These are phyloP conservation scores for Alternaria alternata DNA, from an alignment of 2,329 filamentous ascomycete species.

Conservation along the genomic window DNA sequence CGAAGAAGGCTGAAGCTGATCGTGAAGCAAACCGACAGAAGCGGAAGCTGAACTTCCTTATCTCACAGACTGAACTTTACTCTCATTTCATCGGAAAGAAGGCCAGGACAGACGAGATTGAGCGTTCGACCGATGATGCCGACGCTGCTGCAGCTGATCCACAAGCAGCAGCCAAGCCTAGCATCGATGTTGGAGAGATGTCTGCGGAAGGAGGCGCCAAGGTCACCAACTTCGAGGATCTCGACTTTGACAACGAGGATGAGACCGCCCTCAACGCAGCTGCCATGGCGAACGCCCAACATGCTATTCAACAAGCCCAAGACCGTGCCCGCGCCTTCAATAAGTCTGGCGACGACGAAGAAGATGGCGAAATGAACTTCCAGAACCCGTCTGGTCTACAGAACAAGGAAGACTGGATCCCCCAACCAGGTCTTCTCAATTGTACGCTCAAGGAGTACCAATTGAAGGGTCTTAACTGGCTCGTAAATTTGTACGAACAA, in stretches of 20 bases:
- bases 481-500: constrained; percentile 98
- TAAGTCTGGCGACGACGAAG: constrained; percentile 59
- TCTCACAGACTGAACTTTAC: constrained; percentile 98
- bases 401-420: constrained; percentile 79
- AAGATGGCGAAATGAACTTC: constrained; percentile 99
- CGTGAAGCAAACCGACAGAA: constrained; percentile 97
- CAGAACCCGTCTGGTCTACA: constrained; percentile 96
- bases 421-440: constrained; percentile 91
- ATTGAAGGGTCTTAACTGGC: constrained; percentile 98
- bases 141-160: constrained; percentile 54
- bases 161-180: constrained; percentile 49
- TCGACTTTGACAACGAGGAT: constrained; percentile 95
- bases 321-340: constrained; percentile 94
- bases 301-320: constrained; percentile 92
- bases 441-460: constrained; percentile 98
- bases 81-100: constrained; percentile 99
- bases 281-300: constrained; percentile 94
- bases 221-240: constrained; percentile 91
- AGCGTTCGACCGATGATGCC: constrained; percentile 85
- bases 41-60: constrained; percentile 98
- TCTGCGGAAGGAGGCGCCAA: constrained; percentile 66
- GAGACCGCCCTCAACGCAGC: constrained; percentile 82
- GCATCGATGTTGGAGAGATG: constrained; percentile 59
- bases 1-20: constrained; percentile 95
- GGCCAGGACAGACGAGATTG: constrained; percentile 96